Conservation (phyloP, 139 green algal species). For the Pleodorina starrii region DNA sequence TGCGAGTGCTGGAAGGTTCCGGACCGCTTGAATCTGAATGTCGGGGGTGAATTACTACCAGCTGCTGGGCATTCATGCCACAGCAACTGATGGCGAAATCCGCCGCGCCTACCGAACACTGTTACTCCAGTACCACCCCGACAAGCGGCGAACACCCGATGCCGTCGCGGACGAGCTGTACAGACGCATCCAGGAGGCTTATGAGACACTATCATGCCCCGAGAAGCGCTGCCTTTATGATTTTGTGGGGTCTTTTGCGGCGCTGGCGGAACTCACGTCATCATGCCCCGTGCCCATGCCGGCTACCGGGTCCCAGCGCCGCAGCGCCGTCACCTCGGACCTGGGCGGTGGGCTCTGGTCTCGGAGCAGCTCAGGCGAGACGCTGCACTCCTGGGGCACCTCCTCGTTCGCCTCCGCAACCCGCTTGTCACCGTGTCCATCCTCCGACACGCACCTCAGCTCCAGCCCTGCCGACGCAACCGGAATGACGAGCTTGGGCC, state of each 20-base stretch:
- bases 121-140: background rate
- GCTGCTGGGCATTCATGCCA: background rate
- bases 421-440: background rate
- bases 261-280: background rate
- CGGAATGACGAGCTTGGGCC: too few relatives aligned
- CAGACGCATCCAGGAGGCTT: slow-evolving; percentile 6
- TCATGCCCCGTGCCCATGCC: background rate
- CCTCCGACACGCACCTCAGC: slow-evolving; percentile 2
- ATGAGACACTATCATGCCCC: background rate
- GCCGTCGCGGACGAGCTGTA: background rate
- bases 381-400: slow-evolving; percentile 6
- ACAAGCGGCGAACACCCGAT: background rate
- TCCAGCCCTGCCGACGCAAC: background rate
- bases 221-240: slow-evolving; percentile 41
- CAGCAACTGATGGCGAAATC: background rate
- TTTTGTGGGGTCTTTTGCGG: slow-evolving; percentile 15
- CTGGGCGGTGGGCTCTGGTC: background rate
- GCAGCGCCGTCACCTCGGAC: background rate
- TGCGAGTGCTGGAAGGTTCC: slow-evolving; percentile 28
- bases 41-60: slow-evolving; percentile 35
- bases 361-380: background rate
- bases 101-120: background rate
- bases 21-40: background rate
- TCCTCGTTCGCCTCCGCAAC: background rate
- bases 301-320: background rate